Evolutionary conservation across 345 rosid genomes (phyloP).

Genomic region (Conringia planisiliqua): DNA sequence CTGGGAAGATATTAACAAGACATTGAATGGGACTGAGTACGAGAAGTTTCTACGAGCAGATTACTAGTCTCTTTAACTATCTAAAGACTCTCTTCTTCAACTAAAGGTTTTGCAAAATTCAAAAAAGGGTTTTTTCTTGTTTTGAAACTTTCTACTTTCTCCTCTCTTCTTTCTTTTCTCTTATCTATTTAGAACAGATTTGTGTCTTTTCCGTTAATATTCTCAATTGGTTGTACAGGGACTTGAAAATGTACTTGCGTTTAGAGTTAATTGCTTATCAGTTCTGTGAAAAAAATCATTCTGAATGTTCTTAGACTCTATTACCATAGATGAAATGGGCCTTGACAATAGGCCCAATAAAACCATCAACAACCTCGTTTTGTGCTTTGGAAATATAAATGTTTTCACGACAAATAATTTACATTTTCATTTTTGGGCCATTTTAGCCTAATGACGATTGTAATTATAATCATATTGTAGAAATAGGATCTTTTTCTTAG

Average conservation of each 20-base stretch:
- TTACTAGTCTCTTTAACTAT: slow-evolving; percentile 36
- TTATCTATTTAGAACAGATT: not conserved
- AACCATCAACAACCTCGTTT: not conserved
- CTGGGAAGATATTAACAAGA: slow-evolving; percentile 75
- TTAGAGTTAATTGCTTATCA: not conserved
- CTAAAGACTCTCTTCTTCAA: not conserved
- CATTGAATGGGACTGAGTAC: slow-evolving; percentile 64
- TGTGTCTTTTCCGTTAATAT: not conserved
- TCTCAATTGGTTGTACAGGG: slow-evolving; percentile 17
- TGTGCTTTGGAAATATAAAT: not conserved
- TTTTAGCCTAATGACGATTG: not conserved
- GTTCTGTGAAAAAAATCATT: no score
- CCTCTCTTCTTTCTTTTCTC: not conserved
- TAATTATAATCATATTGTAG: not conserved
- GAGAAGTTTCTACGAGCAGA: slow-evolving; percentile 57
- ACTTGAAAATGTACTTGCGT: not conserved
- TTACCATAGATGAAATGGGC: not conserved
- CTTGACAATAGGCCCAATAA: not conserved
- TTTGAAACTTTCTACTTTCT: slow-evolving; percentile 6
- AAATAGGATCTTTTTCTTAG: not conserved
- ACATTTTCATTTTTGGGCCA: not conserved
- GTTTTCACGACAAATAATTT: not conserved
- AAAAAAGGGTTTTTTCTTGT: not conserved
- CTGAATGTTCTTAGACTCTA: not conserved
- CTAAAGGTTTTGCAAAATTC: slow-evolving; percentile 17